These are phyloP conservation scores for Albatrellus ellisii DNA, from an alignment of 768 basidiomycete genomes.

Conservation along the genomic window DNA sequence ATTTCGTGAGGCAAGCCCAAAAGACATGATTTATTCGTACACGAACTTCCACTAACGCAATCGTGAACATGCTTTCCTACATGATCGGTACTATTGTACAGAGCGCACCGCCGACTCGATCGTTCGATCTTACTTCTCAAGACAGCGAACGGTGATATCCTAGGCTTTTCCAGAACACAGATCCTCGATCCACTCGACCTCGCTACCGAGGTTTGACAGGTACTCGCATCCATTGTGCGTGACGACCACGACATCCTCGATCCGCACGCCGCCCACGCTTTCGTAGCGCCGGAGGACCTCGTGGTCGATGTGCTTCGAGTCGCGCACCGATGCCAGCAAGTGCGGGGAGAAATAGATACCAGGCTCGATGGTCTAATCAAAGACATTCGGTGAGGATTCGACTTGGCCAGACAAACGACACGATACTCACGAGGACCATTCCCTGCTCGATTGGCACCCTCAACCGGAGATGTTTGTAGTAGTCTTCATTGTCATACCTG, in stretches of 20 bases:
- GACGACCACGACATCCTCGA: constrained; percentile 86
- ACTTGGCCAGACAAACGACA: neutral
- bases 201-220: constrained; percentile 75
- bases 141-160: no score
- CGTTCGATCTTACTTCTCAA: no score
- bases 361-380: constrained; percentile 78
- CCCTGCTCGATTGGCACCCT: constrained; percentile 56
- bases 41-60: no score
- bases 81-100: no score
- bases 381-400: constrained; percentile 1
- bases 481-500: no score
- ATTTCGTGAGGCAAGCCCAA: no score
- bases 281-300: constrained; percentile 61
- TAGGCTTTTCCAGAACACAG: constrained; percentile 56
- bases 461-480: constrained; percentile 74
- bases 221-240: constrained; percentile 67
- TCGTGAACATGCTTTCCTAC: no score
- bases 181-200: constrained; percentile 69
- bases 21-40: no score
- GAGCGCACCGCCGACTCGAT: no score
- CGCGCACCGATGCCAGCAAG: constrained; percentile 50
- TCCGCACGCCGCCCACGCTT: constrained; percentile 80
- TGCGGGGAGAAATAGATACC: constrained; percentile 80
- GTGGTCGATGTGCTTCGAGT: constrained; percentile 55
- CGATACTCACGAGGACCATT: constrained; percentile 72